Evolutionary conservation across 2,329 filamentous ascomycete species (phyloP), one percentile per base, ranked within the genome.

Genomic region (Beauveria sp.): DNA sequence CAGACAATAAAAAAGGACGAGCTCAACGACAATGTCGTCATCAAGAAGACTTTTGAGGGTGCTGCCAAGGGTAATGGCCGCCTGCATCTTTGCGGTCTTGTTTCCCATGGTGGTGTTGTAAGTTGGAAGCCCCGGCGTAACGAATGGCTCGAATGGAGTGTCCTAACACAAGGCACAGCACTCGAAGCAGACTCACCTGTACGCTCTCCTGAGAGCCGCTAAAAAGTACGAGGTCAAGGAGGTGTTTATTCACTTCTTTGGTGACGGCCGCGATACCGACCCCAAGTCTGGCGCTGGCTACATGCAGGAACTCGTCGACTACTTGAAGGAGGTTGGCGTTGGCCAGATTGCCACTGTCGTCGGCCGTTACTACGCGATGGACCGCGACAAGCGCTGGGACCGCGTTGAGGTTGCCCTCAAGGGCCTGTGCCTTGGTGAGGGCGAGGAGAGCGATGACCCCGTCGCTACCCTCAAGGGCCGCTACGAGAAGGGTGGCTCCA

Each of bases 331-430:
- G 75, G 84, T 96, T 66, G 92, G 91, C 50, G 77, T 88, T 65
- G 94, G 93, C 67, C 84, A 97, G 76, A 84, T 99, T 66, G 93
- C 91, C 37, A 97, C 94, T 43, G 84, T 97, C 53, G 93, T 97
- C 63, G 94, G 94, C 63, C 87, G 93, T 68, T 99, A 97, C 86
- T 99, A 90, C 76, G 91, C 92, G 77, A 99, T 99, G 94, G 94
- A 99, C 81, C 92, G 94, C 68, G 94, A 99, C 76, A 97, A 97
- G 91, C 87, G 94, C 75, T 99, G 94, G 94, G 94, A 99, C 72
- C 85, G 94, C 72, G 82, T 96, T 67, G 91, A 97, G 80, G 70
- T 96, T 67, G 94, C 89, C 67, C 80, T 99, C 73, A 93, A 94
- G 78, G 94, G 91, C 63, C 73, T 99, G 69, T 79, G 96, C 51